Conservation (phyloP, 2,329 filamentous ascomycete genomes). For the Arthrobotrys sphaeroides region DNA sequence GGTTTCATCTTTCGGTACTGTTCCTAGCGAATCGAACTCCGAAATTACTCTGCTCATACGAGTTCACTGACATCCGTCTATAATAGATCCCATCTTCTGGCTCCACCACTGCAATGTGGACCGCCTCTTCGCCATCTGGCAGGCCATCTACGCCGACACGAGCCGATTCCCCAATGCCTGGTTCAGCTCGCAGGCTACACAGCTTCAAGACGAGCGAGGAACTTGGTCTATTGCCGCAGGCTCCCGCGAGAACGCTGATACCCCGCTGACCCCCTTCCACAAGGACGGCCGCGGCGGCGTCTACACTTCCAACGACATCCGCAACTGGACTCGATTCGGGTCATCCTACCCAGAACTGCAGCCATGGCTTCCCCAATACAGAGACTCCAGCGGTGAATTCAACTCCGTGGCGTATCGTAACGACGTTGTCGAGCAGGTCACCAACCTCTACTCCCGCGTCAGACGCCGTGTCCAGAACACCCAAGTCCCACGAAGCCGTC, state of each 20-base stretch:
- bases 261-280: conserved; percentile 43
- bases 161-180: conserved; percentile 20
- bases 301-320: conserved; percentile 39
- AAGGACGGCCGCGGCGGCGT: conserved; percentile 14
- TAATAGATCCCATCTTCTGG: conserved; percentile 60
- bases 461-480: conserved; percentile 30
- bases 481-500: conserved; percentile 39
- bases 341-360: conserved; percentile 49
- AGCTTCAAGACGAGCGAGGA: conserved; percentile 44
- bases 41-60: conserved; percentile 1
- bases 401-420: conserved; percentile 33
- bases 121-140: conserved; percentile 68
- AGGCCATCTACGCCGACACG: conserved; percentile 56
- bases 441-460: conserved; percentile 39
- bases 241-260: conserved; percentile 24
- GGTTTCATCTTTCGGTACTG: conserved; percentile 39
- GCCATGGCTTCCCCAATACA: conserved; percentile 44
- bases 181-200: conserved; percentile 19
- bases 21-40: neutral
- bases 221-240: conserved; percentile 47
- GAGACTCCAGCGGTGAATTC: conserved; percentile 31
- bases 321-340: conserved; percentile 44
- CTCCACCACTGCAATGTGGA: conserved; percentile 70
- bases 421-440: conserved; percentile 39
- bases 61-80: too few relatives aligned